Evolutionary conservation across 2,329 filamentous ascomycete species (phyloP).

Genomic region (Colletotrichum costaricense): DNA sequence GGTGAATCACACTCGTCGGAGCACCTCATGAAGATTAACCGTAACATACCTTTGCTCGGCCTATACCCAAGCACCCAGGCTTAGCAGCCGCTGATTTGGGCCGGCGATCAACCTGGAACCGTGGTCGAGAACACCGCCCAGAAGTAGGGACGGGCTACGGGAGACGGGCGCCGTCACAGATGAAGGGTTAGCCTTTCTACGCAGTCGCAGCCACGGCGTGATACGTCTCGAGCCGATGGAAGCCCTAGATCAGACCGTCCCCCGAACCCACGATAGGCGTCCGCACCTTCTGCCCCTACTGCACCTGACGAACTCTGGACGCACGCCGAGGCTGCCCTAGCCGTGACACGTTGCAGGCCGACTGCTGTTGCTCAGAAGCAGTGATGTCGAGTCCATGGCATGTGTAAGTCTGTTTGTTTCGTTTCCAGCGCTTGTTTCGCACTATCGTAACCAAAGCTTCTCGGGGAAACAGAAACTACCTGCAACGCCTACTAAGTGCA

Average conservation of each 20-base stretch:
- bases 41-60: too few species aligned
- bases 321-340: not conserved
- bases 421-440: slow-evolving; percentile 30
- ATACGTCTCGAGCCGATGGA: slow-evolving; percentile 27
- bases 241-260: slow-evolving; percentile 21
- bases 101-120: not conserved
- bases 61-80: too few species aligned
- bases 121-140: not conserved
- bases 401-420: slow-evolving; percentile 24
- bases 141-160: not conserved
- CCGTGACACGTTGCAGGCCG: slow-evolving; percentile 23
- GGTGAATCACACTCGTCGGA: too few species aligned
- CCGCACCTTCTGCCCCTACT: slow-evolving; percentile 3
- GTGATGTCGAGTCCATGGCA: slow-evolving; percentile 5
- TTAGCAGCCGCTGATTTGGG: too few species aligned
- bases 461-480: not conserved
- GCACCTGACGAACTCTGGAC: not conserved
- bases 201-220: slow-evolving; percentile 9
- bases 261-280: slow-evolving; percentile 11
- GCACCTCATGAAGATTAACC: too few species aligned
- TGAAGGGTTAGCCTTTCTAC: not conserved
- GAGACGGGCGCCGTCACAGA: not conserved
- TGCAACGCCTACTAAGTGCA: slow-evolving; percentile 13
- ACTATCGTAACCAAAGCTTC: not conserved
- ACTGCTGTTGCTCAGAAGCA: not conserved